Evolutionary conservation across 1,139 yeast genomes (phyloP).

Genomic region (Hyphopichia burtonii): DNA sequence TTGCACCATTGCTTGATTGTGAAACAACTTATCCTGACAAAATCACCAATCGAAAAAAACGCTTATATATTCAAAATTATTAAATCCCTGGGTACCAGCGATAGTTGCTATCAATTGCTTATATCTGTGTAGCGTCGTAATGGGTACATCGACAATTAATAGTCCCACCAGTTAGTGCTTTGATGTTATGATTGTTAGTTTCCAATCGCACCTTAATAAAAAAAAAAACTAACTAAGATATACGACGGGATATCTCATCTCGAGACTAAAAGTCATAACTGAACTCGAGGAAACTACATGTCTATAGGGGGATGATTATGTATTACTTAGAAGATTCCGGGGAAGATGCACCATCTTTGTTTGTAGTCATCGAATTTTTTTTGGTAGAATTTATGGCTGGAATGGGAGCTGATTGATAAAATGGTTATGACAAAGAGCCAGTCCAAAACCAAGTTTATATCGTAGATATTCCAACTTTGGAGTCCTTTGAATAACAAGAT

Average conservation of each 20-base stretch:
- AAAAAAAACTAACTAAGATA: too few relatives aligned
- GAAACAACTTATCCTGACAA: not conserved
- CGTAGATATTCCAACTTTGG: conserved; percentile 8
- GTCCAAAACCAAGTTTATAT: conserved; percentile 18
- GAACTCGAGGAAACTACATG: too few relatives aligned
- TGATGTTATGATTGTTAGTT: too few relatives aligned
- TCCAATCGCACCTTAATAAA: too few relatives aligned
- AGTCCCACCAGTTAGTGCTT: too few relatives aligned
- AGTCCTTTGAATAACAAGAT: conserved; percentile 6
- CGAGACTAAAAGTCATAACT: too few relatives aligned
- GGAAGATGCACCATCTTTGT: conserved; percentile 18
- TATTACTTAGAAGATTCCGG: conserved; percentile 11
- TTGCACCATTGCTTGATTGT: conserved; percentile 1
- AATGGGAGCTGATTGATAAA: conserved; percentile 61
- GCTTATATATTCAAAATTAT: too few relatives aligned
- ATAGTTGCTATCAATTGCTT: too few relatives aligned
- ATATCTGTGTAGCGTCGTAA: too few relatives aligned
- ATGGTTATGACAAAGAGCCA: conserved; percentile 64
- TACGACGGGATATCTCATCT: too few relatives aligned
- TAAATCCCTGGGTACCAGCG: too few relatives aligned
- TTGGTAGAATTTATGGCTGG: conserved; percentile 55
- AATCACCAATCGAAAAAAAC: not conserved
- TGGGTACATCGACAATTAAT: too few relatives aligned
- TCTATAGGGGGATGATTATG: not conserved
- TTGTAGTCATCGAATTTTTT: conserved; percentile 21